These are phyloP conservation scores for Escallonia herrerae DNA, from an alignment of 129 eudicot species.

Conservation along the genomic window DNA sequence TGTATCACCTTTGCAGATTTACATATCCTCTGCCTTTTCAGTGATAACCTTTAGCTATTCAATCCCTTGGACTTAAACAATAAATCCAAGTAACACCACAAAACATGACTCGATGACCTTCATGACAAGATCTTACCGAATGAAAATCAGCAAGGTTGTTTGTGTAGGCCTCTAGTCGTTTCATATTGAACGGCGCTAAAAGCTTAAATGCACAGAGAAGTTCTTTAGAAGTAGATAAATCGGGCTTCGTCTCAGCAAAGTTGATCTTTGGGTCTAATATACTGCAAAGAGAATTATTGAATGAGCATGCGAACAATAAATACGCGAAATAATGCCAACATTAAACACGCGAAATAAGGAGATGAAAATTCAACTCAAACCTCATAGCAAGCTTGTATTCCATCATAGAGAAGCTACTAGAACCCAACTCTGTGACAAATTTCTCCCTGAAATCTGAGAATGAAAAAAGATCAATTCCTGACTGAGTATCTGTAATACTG, in stretches of 20 bases:
- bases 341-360: background rate
- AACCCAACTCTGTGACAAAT: slow-evolving; percentile 40
- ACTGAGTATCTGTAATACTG: background rate
- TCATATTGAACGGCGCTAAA: slow-evolving; percentile 48
- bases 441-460: slow-evolving; percentile 59
- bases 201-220: slow-evolving; percentile 28
- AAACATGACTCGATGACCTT: background rate
- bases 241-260: slow-evolving; percentile 50
- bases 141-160: slow-evolving; percentile 56
- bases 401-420: slow-evolving; percentile 58
- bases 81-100: background rate
- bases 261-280: slow-evolving; percentile 78
- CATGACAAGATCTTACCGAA: slow-evolving; percentile 32
- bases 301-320: slow-evolving; percentile 14
- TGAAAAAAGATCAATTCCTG: slow-evolving; percentile 9
- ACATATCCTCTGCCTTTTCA: no score
- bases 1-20: no score
- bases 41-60: no score
- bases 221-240: slow-evolving; percentile 37
- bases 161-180: slow-evolving; percentile 57
- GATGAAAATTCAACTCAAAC: slow-evolving; percentile 25
- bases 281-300: slow-evolving; percentile 33
- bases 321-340: background rate
- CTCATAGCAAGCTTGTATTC: slow-evolving; percentile 96
- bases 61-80: background rate